Evolutionary conservation across 192 early-diverging fungal species (phyloP), one percentile per base, ranked within the genome.

Genomic region (Coemansia sp.): DNA sequence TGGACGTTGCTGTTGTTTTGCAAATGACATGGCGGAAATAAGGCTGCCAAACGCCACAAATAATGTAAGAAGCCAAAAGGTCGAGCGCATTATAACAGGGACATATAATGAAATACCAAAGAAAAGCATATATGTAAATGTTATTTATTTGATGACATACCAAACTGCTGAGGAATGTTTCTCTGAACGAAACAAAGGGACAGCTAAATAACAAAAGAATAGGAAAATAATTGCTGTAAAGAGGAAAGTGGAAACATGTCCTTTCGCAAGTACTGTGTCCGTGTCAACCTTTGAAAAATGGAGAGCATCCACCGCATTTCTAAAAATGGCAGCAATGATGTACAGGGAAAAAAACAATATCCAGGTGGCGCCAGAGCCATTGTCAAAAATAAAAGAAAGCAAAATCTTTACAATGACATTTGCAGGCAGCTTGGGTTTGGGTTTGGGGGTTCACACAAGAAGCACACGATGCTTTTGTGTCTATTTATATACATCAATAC

Each of bases 301-400:
- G n/a, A n/a, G n/a, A 3, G n/a, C 13, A 46, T n/a, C n/a, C n/a
- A 26, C 23, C 23, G 21, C 21, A 51, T 25, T 51, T 51, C 48
- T 51, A 51, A 26, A 15, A 51, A 51, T 51, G 48, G 48, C 18
- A 46, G 20, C 43, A 20, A 21, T 7, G 1, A 46, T 46, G n/a
- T 7, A 20, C 23, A 51, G 25, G n/a, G n/a, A 40, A 40, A 15
- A 40, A 21, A 51, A 51, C 25, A 51, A 51, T 51, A 26, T 25
- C 26, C 25, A 4, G 16, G 48, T 7, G 48, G 23, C 48, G 25
- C 16, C 48, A 21, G 48, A 25, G 7, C 48, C 48, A 51, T 51
- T 51, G 48, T 51, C 48, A 51, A 51, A 26, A 18, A 46, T 15
- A 51, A 40, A 40, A n/a, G n/a, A n/a, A n/a, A n/a, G n/a, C n/a